Conservation (phyloP, 441 rosid genomes). For the Lepidium campestre region DNA sequence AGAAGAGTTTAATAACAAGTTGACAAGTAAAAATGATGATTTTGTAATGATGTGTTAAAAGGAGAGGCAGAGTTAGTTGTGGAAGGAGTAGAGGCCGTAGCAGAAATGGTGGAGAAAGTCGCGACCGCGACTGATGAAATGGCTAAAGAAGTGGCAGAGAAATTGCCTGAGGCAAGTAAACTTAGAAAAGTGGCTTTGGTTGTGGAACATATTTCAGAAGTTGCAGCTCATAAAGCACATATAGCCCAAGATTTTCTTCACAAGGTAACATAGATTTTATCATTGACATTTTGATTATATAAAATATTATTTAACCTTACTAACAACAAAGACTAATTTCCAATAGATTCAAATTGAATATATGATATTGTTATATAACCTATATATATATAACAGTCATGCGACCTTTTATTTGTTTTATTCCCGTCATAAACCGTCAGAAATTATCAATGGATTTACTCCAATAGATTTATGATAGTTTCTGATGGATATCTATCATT, state of each 20-base stretch:
- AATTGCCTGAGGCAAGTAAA: constrained; percentile 42
- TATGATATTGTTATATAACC: neutral
- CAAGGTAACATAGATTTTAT: constrained; percentile 31
- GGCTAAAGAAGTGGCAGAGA: constrained; percentile 42
- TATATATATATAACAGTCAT: too few relatives aligned
- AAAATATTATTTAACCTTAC: neutral
- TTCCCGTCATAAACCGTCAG: too few relatives aligned
- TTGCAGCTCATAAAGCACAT: constrained; percentile 57
- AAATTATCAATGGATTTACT: too few relatives aligned
- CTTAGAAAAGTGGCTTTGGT: constrained; percentile 49
- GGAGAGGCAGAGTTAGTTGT: constrained; percentile 48
- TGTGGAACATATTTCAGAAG: constrained; percentile 48
- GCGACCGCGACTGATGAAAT: constrained; percentile 45
- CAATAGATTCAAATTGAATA: neutral
- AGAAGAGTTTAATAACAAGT: too few relatives aligned
- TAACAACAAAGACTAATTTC: neutral
- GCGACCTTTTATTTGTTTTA: too few relatives aligned
- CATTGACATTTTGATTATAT: neutral
- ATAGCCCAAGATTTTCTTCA: constrained; percentile 37
- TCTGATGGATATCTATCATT: too few relatives aligned
- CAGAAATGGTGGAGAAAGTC: constrained; percentile 63
- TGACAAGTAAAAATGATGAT: too few relatives aligned
- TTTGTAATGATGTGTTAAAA: neutral
- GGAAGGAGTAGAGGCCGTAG: constrained; percentile 44
- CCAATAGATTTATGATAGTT: too few relatives aligned